Base-by-base conservation (phyloP, 768 basidiomycete species). In the Termitomyces sp. region DNA sequence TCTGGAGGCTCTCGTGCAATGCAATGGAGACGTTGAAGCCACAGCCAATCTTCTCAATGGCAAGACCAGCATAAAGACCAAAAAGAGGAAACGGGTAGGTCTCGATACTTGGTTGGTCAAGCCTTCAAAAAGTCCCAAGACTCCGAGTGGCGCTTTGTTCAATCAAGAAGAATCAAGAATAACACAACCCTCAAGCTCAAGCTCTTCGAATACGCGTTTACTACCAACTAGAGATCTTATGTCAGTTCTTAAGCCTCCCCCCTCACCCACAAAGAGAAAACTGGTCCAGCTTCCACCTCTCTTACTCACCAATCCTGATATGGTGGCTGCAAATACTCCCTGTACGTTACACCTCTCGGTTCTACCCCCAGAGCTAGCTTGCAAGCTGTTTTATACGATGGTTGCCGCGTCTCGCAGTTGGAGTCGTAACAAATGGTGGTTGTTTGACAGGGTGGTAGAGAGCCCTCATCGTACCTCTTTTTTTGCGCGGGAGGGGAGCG, bases 381-480 rank as follows among this genome's bases (percentile, higher is more conserved):
- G 81, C 64, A 75, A 75, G 47, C 73, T 93, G 20, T 93, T 89
- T 67, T 85, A 91, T 58, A 76, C 76, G 0, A 86, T 93, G 88
- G 56, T 86, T 13, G 76, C 83, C 45, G 71, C 76, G 15, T 84
- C 89, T 18, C 74, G 69, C 38, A 62, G 68, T 7, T 93, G 90
- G 91, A 71, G 79, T 57, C 74, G 82, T 47, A 90, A 88, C 57
- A 88, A 84, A 61, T 93, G 91, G 91, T 92, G 86, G 85, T 76
- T 93, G 18, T 86, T 89, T 67, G 89, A 93, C 63, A 76, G 84
- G 20, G 57, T 92, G 13, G 91, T 92, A 2, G 89, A 92, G 69
- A 90, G 88, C 60, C 89, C 91, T 3, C 91, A 93, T 70, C 75
- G 82, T n/a, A 89, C 91, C 1, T 81, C 86, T 1, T 91, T 92